These are phyloP conservation scores for Eustoma russellianum DNA, from an alignment of 257 asterid genomes.

Conservation along the genomic window DNA sequence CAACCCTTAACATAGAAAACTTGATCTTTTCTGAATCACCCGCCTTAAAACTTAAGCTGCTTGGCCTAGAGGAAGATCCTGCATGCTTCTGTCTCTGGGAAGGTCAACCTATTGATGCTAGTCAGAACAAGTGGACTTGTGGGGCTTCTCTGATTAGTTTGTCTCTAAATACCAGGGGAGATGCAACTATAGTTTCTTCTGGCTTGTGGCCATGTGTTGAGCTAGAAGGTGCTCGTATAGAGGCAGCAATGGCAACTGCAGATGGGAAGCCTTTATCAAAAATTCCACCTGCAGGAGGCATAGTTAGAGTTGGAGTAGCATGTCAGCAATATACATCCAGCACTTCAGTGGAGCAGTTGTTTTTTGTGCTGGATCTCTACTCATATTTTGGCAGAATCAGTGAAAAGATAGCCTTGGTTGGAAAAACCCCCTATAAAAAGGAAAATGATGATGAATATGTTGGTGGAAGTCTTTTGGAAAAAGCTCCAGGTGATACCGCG, in stretches of 20 bases:
- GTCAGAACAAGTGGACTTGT: constrained; percentile 72
- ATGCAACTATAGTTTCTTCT: constrained; percentile 24
- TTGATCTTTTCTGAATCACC: constrained; percentile 75
- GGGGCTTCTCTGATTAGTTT: constrained; percentile 68
- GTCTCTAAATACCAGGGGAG: constrained; percentile 36
- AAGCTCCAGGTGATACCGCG: constrained; percentile 86
- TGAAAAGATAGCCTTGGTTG: constrained; percentile 57
- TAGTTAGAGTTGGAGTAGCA: constrained; percentile 83
- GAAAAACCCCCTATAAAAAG: constrained; percentile 36
- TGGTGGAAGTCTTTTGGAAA: constrained; percentile 43
- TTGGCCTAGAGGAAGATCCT: constrained; percentile 82
- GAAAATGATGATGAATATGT: constrained; percentile 36
- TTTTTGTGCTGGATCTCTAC: constrained; percentile 77
- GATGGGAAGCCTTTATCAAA: constrained; percentile 82
- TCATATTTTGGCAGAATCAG: constrained; percentile 66
- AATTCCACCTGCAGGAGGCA: constrained; percentile 91
- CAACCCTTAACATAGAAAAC: constrained; percentile 74
- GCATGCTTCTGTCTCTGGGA: constrained; percentile 97
- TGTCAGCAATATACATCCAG: constrained; percentile 72
- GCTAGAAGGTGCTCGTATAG: constrained; percentile 61
- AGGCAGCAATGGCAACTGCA: constrained; percentile 95
- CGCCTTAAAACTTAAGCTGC: constrained; percentile 44
- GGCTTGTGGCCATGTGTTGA: constrained; percentile 81
- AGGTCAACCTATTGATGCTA: constrained; percentile 87
- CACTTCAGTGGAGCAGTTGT: constrained; percentile 87